phyloP scores from a whole-genome alignment of 2,329 filamentous ascomycete species.

The Annulohypoxylon truncatum region DNA sequence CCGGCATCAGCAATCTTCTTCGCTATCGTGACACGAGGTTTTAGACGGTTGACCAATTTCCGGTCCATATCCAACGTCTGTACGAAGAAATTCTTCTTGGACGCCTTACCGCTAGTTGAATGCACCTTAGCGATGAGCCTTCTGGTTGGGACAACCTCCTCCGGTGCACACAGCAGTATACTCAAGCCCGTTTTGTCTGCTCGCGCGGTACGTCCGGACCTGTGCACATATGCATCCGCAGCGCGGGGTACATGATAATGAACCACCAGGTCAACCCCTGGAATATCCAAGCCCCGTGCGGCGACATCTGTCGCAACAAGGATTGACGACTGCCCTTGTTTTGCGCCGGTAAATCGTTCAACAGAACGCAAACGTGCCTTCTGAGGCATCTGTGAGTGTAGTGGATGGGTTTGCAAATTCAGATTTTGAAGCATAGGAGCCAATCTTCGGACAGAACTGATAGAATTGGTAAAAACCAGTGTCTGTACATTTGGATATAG shows the following conservation, averaged over 20 bases:
- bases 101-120: slow-evolving; percentile 61
- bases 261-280: slow-evolving; percentile 86
- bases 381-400: slow-evolving; percentile 96
- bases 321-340: slow-evolving; percentile 68
- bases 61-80: slow-evolving; percentile 86
- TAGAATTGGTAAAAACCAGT: slow-evolving; percentile 95
- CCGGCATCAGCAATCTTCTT: slow-evolving; percentile 86
- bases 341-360: slow-evolving; percentile 82
- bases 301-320: slow-evolving; percentile 94
- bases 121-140: slow-evolving; percentile 91
- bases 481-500: slow-evolving; percentile 84
- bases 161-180: slow-evolving; percentile 88
- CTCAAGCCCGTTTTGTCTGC: slow-evolving; percentile 81
- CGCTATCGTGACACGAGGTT: slow-evolving; percentile 81
- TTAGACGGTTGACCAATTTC: slow-evolving; percentile 79
- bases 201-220: slow-evolving; percentile 92
- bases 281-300: slow-evolving; percentile 92
- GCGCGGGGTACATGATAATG: slow-evolving; percentile 95
- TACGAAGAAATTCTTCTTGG: slow-evolving; percentile 73
- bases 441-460: slow-evolving; percentile 88
- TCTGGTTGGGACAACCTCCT: slow-evolving; percentile 87
- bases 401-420: slow-evolving; percentile 76
- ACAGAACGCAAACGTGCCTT: slow-evolving; percentile 94
- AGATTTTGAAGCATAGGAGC: slow-evolving; percentile 87
- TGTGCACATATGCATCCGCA: slow-evolving; percentile 94